Evolutionary conservation across 331 rosid genomes (phyloP), one percentile per base, ranked within the genome.

Genomic region (Quercus phellos): DNA sequence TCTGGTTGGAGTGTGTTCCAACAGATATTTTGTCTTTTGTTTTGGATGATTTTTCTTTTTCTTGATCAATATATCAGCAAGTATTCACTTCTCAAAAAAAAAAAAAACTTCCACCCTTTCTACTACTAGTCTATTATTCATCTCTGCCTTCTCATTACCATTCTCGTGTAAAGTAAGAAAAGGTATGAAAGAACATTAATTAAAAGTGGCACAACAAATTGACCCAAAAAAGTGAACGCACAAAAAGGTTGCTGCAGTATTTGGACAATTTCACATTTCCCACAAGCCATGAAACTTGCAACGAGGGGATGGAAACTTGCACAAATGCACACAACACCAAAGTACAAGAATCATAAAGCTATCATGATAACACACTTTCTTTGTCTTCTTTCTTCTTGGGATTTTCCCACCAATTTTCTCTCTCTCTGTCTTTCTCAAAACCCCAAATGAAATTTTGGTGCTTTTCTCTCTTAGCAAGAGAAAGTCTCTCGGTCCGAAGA

Each of bases 351-450:
- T 74, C 72, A 78, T 87, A 88, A 90, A 90, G 85, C 80, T 81
- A 77, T 79, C 86, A 85, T 86, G 59, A 86, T 85, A 78, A 34
- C 87, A 85, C 67, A 74, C 91, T 80, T 82, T 81, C 43, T 76
- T 88, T 87, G 86, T 89, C 87, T 74, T 78, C 30, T 81, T 73
- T 27, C 60, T 75, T 85, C 76, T 85, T 82, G 86, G 89, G 89
- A 84, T 86, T 81, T 76, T 84, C 78, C 77, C 55, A 59, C 29
- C 51, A 64, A 27, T 67, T 74, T 18, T 79, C 71, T 83, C 76
- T 77, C 76, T 77, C 29, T 74, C 75, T 77, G 6, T 77, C 69
- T 85, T 27, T 79, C 81, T 43, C 84, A 60, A 64, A 76, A 72
- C 85, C 78, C 87, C 71, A 76, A 77, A 58, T 56, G 43, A 27